Evolutionary conservation across 2,329 filamentous ascomycete genomes (phyloP).

Genomic region (Neonectria magnoliae): DNA sequence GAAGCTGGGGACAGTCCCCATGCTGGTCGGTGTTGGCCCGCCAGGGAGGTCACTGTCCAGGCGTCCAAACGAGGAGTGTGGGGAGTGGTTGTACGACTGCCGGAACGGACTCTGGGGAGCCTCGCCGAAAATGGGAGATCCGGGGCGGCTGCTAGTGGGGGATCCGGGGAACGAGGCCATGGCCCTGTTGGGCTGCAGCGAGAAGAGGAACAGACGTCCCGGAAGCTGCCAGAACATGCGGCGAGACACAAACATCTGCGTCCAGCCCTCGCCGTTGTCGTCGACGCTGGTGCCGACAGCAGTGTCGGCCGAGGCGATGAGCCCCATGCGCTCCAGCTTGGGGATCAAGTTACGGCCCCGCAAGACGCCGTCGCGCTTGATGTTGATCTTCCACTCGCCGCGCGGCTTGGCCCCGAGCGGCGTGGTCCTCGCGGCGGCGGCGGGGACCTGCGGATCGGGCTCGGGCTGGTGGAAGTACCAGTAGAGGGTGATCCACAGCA

Average conservation of each 20-base stretch:
- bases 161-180: conserved; percentile 57
- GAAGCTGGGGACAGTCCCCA: conserved; percentile 49
- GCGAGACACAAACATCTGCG: conserved; percentile 82
- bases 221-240: conserved; percentile 94
- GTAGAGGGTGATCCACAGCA: conserved; percentile 93
- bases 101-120: conserved; percentile 38
- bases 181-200: conserved; percentile 68
- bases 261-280: conserved; percentile 74
- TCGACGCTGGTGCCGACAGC: conserved; percentile 74
- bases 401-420: conserved; percentile 76
- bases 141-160: conserved; percentile 63
- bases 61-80: conserved; percentile 36
- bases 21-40: conserved; percentile 48
- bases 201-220: conserved; percentile 87
- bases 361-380: conserved; percentile 89
- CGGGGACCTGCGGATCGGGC: conserved; percentile 72
- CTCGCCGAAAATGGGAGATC: conserved; percentile 58
- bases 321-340: conserved; percentile 92
- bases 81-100: conserved; percentile 40
- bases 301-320: conserved; percentile 81
- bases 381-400: conserved; percentile 86
- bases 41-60: conserved; percentile 53
- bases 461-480: conserved; percentile 96
- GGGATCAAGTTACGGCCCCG: conserved; percentile 83
- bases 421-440: conserved; percentile 70